A percentile compares a stretch with the other conserved stretches of the same genome.
Conservation (phyloP, 1,284 basidiomycete genomes). For the Tilletia horrida region DNA sequence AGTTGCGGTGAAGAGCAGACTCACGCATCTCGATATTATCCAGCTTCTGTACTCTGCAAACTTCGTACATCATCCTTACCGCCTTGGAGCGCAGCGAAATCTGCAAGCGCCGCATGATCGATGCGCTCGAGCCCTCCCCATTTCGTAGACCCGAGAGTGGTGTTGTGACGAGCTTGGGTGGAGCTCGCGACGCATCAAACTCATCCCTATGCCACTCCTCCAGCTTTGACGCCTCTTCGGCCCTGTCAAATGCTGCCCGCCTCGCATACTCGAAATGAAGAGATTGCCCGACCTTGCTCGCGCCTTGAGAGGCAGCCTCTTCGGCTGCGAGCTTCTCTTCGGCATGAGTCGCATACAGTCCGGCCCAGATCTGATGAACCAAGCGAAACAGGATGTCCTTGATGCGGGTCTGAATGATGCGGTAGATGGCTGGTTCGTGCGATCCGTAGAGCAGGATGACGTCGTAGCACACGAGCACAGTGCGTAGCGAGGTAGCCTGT, state of each 20-base stretch:
- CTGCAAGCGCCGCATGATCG: constrained; percentile 26
- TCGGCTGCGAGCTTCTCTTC: constrained; percentile 19
- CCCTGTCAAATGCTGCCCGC: background rate
- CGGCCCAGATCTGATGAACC: constrained; percentile 53
- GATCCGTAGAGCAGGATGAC: constrained; percentile 71
- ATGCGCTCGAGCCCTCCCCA: constrained; percentile 4
- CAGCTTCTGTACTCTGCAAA: constrained; percentile 47
- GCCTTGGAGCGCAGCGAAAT: constrained; percentile 49
- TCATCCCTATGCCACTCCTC: background rate
- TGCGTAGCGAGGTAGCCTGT: constrained; percentile 72
- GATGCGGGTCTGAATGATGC: constrained; percentile 31
- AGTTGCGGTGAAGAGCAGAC: background rate
- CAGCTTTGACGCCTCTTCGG: background rate
- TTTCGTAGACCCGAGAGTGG: constrained; percentile 1
- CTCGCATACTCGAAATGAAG: constrained; percentile 19
- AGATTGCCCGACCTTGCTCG: constrained; percentile 1
- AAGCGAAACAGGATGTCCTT: constrained; percentile 42
- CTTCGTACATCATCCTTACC: constrained; percentile 55
- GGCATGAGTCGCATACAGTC: constrained; percentile 48
- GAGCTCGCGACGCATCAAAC: background rate
- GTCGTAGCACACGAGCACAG: constrained; percentile 74
- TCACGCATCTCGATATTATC: constrained; percentile 35
- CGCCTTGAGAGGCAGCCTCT: background rate
- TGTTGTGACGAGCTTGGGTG: background rate
- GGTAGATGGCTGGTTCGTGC: constrained; percentile 31